Conservation (phyloP, 2,329 filamentous ascomycete genomes). For the Elsinoe australis region DNA sequence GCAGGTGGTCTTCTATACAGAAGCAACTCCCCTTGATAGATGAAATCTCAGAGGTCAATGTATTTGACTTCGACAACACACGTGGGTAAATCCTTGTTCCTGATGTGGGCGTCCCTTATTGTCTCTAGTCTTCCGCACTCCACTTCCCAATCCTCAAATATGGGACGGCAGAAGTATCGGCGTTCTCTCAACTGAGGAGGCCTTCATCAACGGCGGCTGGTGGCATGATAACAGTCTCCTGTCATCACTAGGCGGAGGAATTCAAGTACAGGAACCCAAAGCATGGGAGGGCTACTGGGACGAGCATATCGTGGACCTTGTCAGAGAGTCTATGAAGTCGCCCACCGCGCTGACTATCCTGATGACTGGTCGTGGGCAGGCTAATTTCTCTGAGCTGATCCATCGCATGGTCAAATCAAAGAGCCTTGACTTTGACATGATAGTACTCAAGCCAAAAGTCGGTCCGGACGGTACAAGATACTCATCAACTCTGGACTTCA, state of each 20-base stretch:
- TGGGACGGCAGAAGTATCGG: slow-evolving; percentile 78
- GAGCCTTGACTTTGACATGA: slow-evolving; percentile 76
- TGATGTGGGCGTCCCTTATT: slow-evolving; percentile 3
- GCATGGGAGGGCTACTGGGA: slow-evolving; percentile 97
- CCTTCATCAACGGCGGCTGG: slow-evolving; percentile 81
- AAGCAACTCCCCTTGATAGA: slow-evolving; percentile 63
- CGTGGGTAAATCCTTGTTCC: slow-evolving; percentile 44
- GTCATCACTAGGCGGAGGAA: slow-evolving; percentile 73
- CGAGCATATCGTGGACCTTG: slow-evolving; percentile 72
- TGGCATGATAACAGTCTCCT: slow-evolving; percentile 92
- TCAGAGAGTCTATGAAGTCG: slow-evolving; percentile 71
- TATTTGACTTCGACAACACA: slow-evolving; percentile 98
- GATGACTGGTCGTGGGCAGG: slow-evolving; percentile 76
- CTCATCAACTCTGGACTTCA: slow-evolving; percentile 79
- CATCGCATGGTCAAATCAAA: slow-evolving; percentile 72
- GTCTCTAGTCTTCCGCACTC: slow-evolving; percentile 72
- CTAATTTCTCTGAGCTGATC: slow-evolving; percentile 67
- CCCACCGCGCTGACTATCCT: slow-evolving; percentile 78
- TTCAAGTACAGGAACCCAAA: slow-evolving; percentile 70
- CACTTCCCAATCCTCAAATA: slow-evolving; percentile 77
- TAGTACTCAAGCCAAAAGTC: slow-evolving; percentile 76
- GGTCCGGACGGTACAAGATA: slow-evolving; percentile 76
- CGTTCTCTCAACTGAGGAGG: slow-evolving; percentile 64
- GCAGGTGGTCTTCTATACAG: slow-evolving; percentile 74
- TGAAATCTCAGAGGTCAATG: slow-evolving; percentile 70